These are phyloP conservation scores for Acanthamoeba lenticulata DNA, from an alignment of 208 protist genomes.

Conservation along the genomic window DNA sequence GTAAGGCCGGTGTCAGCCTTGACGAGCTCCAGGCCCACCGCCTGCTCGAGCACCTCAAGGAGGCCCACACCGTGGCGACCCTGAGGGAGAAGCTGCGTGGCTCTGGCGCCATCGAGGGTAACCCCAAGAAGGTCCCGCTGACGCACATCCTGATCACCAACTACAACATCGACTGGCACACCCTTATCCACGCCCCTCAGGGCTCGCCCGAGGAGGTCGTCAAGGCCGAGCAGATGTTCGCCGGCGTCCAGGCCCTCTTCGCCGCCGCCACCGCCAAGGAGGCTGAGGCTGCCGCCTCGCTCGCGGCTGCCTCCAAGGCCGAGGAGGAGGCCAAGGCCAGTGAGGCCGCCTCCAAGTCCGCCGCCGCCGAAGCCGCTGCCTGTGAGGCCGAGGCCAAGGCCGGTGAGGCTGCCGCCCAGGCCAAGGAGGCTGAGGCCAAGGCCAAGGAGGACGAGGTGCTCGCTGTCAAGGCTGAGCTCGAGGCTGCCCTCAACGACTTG, in stretches of 20 bases:
- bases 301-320: background rate
- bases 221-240: constrained; percentile 63
- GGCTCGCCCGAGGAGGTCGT: constrained; percentile 40
- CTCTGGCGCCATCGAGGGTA: constrained; percentile 10
- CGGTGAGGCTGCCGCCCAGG: background rate
- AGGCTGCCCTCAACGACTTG: constrained; percentile 53
- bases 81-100: constrained; percentile 44
- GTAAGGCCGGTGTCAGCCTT: constrained; percentile 10
- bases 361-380: background rate
- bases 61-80: background rate
- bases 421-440: constrained; percentile 41
- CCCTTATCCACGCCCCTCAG: constrained; percentile 30
- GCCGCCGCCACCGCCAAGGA: background rate
- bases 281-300: background rate
- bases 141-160: constrained; percentile 39
- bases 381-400: background rate
- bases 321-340: background rate
- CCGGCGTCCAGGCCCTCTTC: background rate
- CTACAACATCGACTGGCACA: constrained; percentile 44
- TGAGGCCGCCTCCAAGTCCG: constrained; percentile 23
- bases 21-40: constrained; percentile 63
- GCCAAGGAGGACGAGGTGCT: constrained; percentile 23
- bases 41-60: constrained; percentile 4
- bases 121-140: constrained; percentile 33
- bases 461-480: constrained; percentile 58